phyloP scores from a whole-genome alignment of 2,329 filamentous ascomycete genomes.

The Blastomyces parvus region DNA sequence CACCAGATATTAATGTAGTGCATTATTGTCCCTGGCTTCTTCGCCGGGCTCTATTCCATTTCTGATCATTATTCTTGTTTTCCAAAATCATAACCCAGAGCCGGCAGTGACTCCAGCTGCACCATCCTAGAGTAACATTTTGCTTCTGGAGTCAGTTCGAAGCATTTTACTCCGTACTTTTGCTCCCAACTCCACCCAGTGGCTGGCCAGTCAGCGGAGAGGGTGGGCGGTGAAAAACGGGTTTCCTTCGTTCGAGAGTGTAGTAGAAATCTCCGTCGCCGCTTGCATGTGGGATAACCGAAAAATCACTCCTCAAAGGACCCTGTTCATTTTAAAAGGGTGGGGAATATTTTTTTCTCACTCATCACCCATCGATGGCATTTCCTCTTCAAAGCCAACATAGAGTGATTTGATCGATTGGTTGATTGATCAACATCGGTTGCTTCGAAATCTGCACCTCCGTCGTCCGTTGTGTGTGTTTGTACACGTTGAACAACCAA shows the following conservation, averaged over 20 bases:
- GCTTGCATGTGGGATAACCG: not conserved
- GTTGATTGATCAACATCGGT: not conserved
- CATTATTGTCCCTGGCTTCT: not conserved
- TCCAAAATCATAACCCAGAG: not conserved
- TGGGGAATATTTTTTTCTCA: not conserved
- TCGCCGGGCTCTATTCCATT: not conserved
- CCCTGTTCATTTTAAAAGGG: not conserved
- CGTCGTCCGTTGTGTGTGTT: not conserved
- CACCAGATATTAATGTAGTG: not conserved
- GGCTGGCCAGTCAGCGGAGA: not conserved
- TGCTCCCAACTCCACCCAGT: not conserved
- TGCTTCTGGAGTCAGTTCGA: not conserved
- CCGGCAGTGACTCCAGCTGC: not conserved
- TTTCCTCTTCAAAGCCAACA: not conserved
- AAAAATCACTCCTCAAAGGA: not conserved
- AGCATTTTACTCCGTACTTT: not conserved
- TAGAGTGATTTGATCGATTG: not conserved
- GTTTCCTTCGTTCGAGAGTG: not conserved
- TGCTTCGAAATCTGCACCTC: not conserved
- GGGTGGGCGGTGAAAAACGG: not conserved
- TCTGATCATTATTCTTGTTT: not conserved
- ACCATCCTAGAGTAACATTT: not conserved
- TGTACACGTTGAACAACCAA: not conserved
- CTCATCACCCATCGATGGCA: not conserved
- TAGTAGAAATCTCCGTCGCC: not conserved